Evolutionary conservation across 2,329 filamentous ascomycete genomes (phyloP).

Genomic region (Arthrocladium fulminans): DNA sequence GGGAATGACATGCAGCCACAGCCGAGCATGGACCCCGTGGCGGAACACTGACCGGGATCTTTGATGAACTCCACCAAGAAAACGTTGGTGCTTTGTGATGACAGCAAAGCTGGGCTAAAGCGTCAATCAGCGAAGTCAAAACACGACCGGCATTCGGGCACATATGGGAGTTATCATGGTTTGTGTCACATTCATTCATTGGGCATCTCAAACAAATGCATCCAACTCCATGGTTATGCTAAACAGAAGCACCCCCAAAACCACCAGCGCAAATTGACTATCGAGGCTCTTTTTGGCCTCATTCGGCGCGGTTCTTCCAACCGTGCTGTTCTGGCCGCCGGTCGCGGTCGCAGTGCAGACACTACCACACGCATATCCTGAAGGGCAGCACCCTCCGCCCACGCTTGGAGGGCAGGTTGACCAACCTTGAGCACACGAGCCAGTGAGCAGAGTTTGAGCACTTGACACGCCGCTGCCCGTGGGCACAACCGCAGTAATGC

Average conservation of each 20-base stretch:
- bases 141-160: no score
- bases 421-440: conserved; percentile 70
- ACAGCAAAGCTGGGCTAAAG: no score
- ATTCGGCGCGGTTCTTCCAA: conserved; percentile 31
- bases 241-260: background rate
- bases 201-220: background rate
- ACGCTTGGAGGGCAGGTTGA: conserved; percentile 57
- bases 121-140: no score
- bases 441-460: conserved; percentile 25
- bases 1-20: background rate
- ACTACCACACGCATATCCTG: conserved; percentile 63
- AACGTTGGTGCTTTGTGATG: no score
- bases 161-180: background rate
- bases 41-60: no score
- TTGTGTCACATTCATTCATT: background rate
- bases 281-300: background rate
- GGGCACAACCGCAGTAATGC: conserved; percentile 62
- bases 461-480: conserved; percentile 35
- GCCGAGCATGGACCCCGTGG: background rate
- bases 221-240: background rate
- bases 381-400: conserved; percentile 75
- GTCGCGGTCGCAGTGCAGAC: conserved; percentile 52
- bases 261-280: conserved; percentile 1
- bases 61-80: no score
- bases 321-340: conserved; percentile 42